phyloP scores from a whole-genome alignment of 23 red algal genomes.

The Gracilariopsis chorda region DNA sequence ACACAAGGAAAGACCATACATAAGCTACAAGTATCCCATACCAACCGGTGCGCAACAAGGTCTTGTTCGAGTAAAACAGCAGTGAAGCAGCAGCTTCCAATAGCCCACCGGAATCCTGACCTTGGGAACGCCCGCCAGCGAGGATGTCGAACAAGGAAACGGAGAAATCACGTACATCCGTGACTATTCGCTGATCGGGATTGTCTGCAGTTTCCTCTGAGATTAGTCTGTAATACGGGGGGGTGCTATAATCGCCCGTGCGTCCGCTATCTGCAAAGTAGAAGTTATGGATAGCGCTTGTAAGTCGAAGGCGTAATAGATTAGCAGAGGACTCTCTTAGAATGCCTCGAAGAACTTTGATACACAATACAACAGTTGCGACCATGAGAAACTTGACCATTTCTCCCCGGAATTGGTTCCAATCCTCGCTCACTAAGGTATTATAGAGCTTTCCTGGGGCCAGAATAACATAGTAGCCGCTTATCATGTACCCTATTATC shows the following conservation, averaged over 20 bases:
- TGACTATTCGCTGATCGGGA: conserved; percentile 84
- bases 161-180: conserved; percentile 54
- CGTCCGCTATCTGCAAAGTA: conserved; percentile 17
- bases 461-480: conserved; percentile 59
- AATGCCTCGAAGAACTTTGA: conserved; percentile 45
- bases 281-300: conserved; percentile 11
- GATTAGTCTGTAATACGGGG: conserved; percentile 32
- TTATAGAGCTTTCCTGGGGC: conserved; percentile 70
- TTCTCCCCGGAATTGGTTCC: conserved; percentile 9
- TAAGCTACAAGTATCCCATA: conserved; percentile 63
- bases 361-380: conserved; percentile 24
- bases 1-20: conserved; percentile 52
- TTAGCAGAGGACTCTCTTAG: conserved; percentile 58
- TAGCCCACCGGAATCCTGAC: conserved; percentile 64
- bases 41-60: conserved; percentile 45
- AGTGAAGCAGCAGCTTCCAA: conserved; percentile 66
- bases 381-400: conserved; percentile 4
- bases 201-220: conserved; percentile 42
- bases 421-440: conserved; percentile 67
- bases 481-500: conserved; percentile 48
- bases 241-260: not conserved
- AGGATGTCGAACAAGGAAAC: conserved; percentile 48
- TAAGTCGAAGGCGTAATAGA: conserved; percentile 23
- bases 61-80: conserved; percentile 58
- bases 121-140: conserved; percentile 30